Percentiles rank a stretch among this genome's conserved stretches.
These are phyloP conservation scores for Diaporthe aspalathi DNA, from an alignment of 2,329 filamentous ascomycete species.

Conservation along the genomic window DNA sequence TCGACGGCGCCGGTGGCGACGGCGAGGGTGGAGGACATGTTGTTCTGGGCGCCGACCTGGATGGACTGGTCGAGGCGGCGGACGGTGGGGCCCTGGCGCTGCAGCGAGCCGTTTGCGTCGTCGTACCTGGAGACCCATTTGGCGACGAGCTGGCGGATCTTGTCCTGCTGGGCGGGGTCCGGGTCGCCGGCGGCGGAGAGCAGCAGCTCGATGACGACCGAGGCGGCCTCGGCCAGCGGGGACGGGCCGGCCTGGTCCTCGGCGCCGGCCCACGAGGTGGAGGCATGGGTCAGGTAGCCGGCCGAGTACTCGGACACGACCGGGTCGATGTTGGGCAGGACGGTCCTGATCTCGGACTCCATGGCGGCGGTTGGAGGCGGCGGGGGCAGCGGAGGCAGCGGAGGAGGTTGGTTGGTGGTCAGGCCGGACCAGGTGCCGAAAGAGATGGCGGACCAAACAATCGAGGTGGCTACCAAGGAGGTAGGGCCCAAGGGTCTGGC, in stretches of 20 bases:
- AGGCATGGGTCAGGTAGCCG: slow-evolving; percentile 94
- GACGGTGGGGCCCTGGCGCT: slow-evolving; percentile 79
- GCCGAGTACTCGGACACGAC: slow-evolving; percentile 92
- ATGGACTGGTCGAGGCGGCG: slow-evolving; percentile 93
- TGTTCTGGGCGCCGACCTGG: slow-evolving; percentile 91
- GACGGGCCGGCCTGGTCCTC: slow-evolving; percentile 76
- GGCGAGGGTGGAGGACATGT: slow-evolving; percentile 95
- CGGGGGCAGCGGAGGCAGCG: neutral
- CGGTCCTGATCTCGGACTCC: slow-evolving; percentile 87
- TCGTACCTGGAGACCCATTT: slow-evolving; percentile 90
- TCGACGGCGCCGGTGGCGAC: slow-evolving; percentile 88
- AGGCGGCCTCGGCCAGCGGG: slow-evolving; percentile 85
- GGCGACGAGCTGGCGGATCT: slow-evolving; percentile 84
- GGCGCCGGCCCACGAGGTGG: slow-evolving; percentile 79
- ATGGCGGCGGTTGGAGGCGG: slow-evolving; percentile 58
- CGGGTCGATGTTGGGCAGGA: slow-evolving; percentile 88
- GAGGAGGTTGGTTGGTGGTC: neutral
- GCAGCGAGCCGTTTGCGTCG: slow-evolving; percentile 77
- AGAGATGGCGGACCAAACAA: slow-evolving; percentile 1
- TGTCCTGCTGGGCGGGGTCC: slow-evolving; percentile 76
- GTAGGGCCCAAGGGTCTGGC: neutral
- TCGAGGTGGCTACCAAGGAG: slow-evolving; percentile 25
- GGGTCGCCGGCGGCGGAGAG: slow-evolving; percentile 92
- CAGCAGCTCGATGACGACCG: slow-evolving; percentile 86
- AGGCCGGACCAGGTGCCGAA: too few relatives aligned